Conservation (phyloP, 2,329 filamentous ascomycete species). For the Aotearoamyces nothofagi region DNA sequence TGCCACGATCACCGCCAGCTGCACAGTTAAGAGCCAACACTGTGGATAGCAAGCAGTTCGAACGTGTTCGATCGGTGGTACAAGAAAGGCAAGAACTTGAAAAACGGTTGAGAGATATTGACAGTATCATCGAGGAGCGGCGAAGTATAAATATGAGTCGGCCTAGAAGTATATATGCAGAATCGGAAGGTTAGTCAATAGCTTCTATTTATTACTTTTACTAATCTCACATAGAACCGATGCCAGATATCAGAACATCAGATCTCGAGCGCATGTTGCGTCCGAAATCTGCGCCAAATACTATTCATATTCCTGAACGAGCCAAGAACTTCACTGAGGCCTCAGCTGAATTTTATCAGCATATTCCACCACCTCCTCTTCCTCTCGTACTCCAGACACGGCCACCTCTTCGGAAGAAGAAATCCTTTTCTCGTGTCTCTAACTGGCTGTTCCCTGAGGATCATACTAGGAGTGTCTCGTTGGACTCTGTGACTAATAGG, state of each 20-base stretch:
- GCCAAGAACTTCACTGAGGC: slow-evolving; percentile 18
- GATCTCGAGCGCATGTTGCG: slow-evolving; percentile 1
- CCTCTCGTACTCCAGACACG: slow-evolving; percentile 34
- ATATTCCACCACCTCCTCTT: slow-evolving; percentile 32
- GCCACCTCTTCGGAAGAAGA: slow-evolving; percentile 50
- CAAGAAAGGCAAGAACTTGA: slow-evolving; percentile 36
- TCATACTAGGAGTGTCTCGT: background rate
- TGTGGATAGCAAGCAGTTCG: slow-evolving; percentile 10
- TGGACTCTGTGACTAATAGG: slow-evolving; percentile 23
- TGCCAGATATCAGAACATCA: background rate
- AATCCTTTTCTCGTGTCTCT: slow-evolving; percentile 47
- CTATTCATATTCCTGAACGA: slow-evolving; percentile 19
- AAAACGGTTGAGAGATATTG: slow-evolving; percentile 39
- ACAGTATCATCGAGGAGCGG: slow-evolving; percentile 39
- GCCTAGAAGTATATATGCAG: slow-evolving; percentile 16
- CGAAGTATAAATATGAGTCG: slow-evolving; percentile 36
- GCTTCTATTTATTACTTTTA: too few species aligned
- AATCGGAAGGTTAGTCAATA: too few species aligned
- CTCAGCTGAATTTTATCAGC: slow-evolving; percentile 11
- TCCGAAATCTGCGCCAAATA: slow-evolving; percentile 30
- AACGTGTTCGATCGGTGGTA: slow-evolving; percentile 17
- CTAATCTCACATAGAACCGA: slow-evolving; percentile 5
- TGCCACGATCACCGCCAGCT: slow-evolving; percentile 12
- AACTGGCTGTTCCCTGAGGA: slow-evolving; percentile 34
- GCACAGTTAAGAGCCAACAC: slow-evolving; percentile 16